Evolutionary conservation across 2,329 filamentous ascomycete species (phyloP), one percentile per base, ranked within the genome.

Genomic region (Rhexocercosporidium sp.): DNA sequence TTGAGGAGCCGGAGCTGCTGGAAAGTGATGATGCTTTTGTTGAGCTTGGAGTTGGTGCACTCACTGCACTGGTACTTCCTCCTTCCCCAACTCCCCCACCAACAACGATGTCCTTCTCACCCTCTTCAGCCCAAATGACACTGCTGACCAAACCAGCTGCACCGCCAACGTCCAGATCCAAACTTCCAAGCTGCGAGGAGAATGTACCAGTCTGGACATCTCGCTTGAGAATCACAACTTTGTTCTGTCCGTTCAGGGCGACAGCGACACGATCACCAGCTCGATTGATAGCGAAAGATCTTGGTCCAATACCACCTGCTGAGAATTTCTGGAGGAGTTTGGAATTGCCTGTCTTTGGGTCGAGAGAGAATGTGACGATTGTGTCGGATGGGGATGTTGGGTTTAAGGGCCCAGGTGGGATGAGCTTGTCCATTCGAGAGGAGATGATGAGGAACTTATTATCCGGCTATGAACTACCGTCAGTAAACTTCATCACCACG

Each of bases 201-300:
- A 64, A 34, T 11, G 7, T 59, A 3, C 62, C 62, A 29, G 53
- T 31, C 41, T 46, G 27, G 12, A 59, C 16, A 41, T 64, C 62
- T 11, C 62, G 41, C 25, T 39, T 22, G 7, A 64, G 20, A 27
- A 64, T 29, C 6, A 51, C 53, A 29, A 59, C 20, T 16, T 41
- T 46, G 11, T 64, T 64, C 9, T 59, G 37, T 22, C 6, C 53
- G 11, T 59, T 46, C 29, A 64, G 18, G 0, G 51, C 62, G 9
- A 64, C 41, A 11, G 81, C 81, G 11, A 83, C 75, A 54, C 80
- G 61, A 39, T 76, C 74, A 0, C 82, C 82, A 16, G 75, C 75
- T 16, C 75, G 75, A 70, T 82, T 83, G 29, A 82, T 64, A 22
- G 74, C 76, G 70, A 83, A 83, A 41, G 81, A 79, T 6, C 82